Evolutionary conservation across 2,329 filamentous ascomycete species (phyloP).

Genomic region (Colletotrichum endophyticum): DNA sequence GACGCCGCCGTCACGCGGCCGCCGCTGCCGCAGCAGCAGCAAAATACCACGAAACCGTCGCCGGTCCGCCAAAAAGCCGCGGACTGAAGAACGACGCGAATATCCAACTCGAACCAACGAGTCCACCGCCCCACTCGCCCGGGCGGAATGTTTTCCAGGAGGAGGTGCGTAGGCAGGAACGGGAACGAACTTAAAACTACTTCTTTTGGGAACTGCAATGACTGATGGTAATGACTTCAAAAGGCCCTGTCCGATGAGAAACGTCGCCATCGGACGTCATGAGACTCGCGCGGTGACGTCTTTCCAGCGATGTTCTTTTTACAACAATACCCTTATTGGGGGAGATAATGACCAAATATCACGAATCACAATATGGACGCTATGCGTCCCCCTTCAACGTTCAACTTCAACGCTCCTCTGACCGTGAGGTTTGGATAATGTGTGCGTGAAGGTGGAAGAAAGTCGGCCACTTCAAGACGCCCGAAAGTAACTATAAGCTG

Average conservation of each 20-base stretch:
- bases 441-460: no score
- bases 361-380: not conserved
- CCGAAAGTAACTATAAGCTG: no score
- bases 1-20: constrained; percentile 24
- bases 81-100: constrained; percentile 21
- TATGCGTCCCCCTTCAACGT: not conserved
- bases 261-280: not conserved
- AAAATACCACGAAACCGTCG: constrained; percentile 2
- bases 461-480: no score
- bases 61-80: constrained; percentile 11
- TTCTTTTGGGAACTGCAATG: not conserved
- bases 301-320: not conserved
- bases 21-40: constrained; percentile 12
- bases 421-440: not conserved
- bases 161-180: constrained; percentile 38
- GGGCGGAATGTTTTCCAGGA: constrained; percentile 40
- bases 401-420: accelerated
- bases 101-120: constrained; percentile 33
- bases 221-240: not conserved
- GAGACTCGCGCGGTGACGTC: constrained; percentile 9
- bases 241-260: not conserved
- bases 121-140: not conserved
- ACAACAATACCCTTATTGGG: not conserved
- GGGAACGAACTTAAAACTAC: constrained; percentile 13
- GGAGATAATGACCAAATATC: constrained; percentile 5